Evolutionary conservation across 345 rosid genomes (phyloP).

Genomic region (Acer saccharum): DNA sequence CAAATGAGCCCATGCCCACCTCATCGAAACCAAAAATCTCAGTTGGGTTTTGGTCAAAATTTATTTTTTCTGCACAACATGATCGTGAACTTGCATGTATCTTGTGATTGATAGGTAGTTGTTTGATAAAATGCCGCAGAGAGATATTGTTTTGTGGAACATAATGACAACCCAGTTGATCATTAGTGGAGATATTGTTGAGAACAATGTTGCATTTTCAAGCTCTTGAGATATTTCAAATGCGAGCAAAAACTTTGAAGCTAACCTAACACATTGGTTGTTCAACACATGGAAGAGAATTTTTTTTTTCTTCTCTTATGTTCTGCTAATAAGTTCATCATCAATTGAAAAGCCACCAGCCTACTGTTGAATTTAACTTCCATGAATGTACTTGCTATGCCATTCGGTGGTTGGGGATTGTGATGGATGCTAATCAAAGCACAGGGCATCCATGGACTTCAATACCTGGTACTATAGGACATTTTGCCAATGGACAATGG

Average conservation of each 20-base stretch:
- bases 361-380: too few species aligned
- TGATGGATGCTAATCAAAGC: constrained; percentile 21
- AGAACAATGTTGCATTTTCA: constrained; percentile 39
- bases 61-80: constrained; percentile 28
- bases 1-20: constrained; percentile 34
- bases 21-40: constrained; percentile 27
- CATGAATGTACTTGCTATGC: neutral
- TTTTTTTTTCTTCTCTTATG: constrained; percentile 33
- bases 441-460: constrained; percentile 56
- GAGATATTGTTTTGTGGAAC: constrained; percentile 35
- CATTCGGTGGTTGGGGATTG: neutral
- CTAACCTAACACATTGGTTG: constrained; percentile 43
- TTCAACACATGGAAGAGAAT: constrained; percentile 50
- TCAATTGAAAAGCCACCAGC: neutral
- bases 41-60: constrained; percentile 31
- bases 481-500: constrained; percentile 58
- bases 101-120: constrained; percentile 24
- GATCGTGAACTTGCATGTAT: constrained; percentile 26
- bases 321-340: constrained; percentile 25
- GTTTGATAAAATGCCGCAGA: constrained; percentile 39
- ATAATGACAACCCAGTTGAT: constrained; percentile 26
- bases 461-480: constrained; percentile 72
- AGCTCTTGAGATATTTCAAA: too few species aligned
- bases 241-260: too few species aligned
- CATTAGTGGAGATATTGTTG: constrained; percentile 28